phyloP scores from a whole-genome alignment of 768 basidiomycete genomes.

The Hypholoma fasciculare region DNA sequence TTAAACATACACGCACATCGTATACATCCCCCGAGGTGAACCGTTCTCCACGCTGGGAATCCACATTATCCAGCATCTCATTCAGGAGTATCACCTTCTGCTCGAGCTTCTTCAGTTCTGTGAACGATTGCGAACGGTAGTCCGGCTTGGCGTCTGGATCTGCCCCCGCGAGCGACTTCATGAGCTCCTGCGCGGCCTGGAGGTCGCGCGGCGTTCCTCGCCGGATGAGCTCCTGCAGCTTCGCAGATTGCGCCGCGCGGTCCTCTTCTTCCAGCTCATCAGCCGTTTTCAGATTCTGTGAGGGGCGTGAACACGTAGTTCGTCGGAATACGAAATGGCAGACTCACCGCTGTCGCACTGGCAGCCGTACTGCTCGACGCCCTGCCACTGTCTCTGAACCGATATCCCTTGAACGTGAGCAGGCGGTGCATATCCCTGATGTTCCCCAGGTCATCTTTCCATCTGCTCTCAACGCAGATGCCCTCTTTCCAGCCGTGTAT shows the following conservation, averaged over 20 bases:
- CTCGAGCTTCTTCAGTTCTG: conserved; percentile 92
- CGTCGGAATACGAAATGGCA: not conserved
- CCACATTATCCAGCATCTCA: conserved; percentile 95
- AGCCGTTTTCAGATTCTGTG: conserved; percentile 87
- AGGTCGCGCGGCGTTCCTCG: conserved; percentile 95
- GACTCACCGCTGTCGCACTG: conserved; percentile 44
- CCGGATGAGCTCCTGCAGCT: conserved; percentile 97
- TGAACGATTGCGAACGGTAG: conserved; percentile 86
- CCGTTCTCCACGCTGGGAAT: conserved; percentile 65
- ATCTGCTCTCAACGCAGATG: conserved; percentile 84
- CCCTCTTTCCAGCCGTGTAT: conserved; percentile 95
- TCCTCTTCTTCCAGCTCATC: conserved; percentile 97
- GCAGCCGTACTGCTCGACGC: conserved; percentile 24
- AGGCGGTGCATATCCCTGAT: conserved; percentile 97
- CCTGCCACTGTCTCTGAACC: conserved; percentile 60
- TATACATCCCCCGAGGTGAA: conserved; percentile 92
- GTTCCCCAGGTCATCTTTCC: conserved; percentile 96
- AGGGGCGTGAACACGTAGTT: not conserved
- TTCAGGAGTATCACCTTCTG: conserved; percentile 94
- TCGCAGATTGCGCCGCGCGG: conserved; percentile 91
- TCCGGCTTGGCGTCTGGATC: conserved; percentile 95
- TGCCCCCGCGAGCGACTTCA: conserved; percentile 94
- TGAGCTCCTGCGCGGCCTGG: conserved; percentile 93
- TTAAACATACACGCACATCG: conserved; percentile 54
- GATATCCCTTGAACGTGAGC: conserved; percentile 90